Evolutionary conservation across 345 rosid genomes (phyloP).

Genomic region (Gynandropsis gynandra): DNA sequence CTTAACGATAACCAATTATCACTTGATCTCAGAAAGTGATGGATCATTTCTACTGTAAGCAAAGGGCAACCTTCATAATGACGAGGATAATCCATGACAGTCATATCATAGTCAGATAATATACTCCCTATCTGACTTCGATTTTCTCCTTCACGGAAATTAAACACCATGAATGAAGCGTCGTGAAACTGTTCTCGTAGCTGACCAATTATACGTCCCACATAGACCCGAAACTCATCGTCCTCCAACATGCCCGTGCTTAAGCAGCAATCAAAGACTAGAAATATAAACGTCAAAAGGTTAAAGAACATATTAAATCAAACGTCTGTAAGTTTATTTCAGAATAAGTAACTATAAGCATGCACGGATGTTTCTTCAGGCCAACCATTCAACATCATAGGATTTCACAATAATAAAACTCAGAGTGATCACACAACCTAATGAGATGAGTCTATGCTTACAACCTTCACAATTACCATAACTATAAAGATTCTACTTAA

Average conservation of each 20-base stretch:
- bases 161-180: slow-evolving; percentile 74
- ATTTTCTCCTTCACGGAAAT: slow-evolving; percentile 50
- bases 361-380: too few relatives aligned
- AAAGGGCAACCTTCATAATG: slow-evolving; percentile 70
- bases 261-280: slow-evolving; percentile 72
- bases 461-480: background rate
- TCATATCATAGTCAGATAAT: slow-evolving; percentile 59
- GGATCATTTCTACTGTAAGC: slow-evolving; percentile 58
- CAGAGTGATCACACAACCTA: too few relatives aligned
- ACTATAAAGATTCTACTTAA: background rate
- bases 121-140: slow-evolving; percentile 45
- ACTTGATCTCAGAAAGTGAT: slow-evolving; percentile 63
- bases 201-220: slow-evolving; percentile 49
- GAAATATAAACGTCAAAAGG: slow-evolving; percentile 16
- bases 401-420: too few relatives aligned
- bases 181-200: slow-evolving; percentile 46
- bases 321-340: too few relatives aligned
- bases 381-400: too few relatives aligned
- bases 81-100: slow-evolving; percentile 80
- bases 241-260: slow-evolving; percentile 42
- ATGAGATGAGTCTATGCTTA: too few relatives aligned
- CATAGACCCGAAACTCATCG: slow-evolving; percentile 42
- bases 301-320: too few relatives aligned
- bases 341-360: too few relatives aligned
- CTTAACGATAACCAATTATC: slow-evolving; percentile 63